Conservation (phyloP, 2,329 filamentous ascomycete species). For the Exutisphaerella laricina region DNA sequence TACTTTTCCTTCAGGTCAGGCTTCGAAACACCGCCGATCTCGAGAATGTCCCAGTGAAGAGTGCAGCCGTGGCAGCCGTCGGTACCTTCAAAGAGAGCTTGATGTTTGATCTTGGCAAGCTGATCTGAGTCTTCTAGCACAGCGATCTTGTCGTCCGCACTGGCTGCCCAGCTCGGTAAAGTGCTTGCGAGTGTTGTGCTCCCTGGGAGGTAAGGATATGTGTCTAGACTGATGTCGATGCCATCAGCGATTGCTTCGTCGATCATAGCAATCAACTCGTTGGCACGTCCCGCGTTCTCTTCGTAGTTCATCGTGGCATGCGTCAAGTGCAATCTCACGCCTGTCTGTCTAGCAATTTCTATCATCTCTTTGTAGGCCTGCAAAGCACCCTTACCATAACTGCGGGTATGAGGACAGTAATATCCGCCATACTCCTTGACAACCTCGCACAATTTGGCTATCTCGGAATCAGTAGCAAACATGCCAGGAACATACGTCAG, state of each 20-base stretch:
- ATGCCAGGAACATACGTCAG: conserved; percentile 29
- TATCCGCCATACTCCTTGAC: conserved; percentile 26
- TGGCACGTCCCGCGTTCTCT: conserved; percentile 26
- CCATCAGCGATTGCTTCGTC: conserved; percentile 23
- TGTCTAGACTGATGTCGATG: conserved; percentile 25
- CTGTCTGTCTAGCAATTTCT: conserved; percentile 24
- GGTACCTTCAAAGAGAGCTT: conserved; percentile 22
- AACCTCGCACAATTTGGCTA: conserved; percentile 24
- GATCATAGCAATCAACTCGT: conserved; percentile 26
- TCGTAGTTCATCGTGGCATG: conserved; percentile 30
- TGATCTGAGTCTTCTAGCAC: conserved; percentile 20
- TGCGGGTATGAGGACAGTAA: conserved; percentile 28
- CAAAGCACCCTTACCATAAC: conserved; percentile 27
- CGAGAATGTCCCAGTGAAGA: conserved; percentile 26
- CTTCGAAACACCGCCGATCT: conserved; percentile 27
- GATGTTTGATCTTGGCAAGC: conserved; percentile 22
- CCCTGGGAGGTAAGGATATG: conserved; percentile 28
- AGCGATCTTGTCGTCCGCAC: conserved; percentile 19
- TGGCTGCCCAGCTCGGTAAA: conserved; percentile 24
- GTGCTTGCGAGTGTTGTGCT: conserved; percentile 25
- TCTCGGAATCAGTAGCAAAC: conserved; percentile 24
- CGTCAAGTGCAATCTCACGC: conserved; percentile 27
- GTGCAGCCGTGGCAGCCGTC: conserved; percentile 28
- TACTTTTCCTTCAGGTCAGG: conserved; percentile 14
- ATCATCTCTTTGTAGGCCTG: conserved; percentile 28